These are phyloP conservation scores for Halophytophthora batemanensis DNA, from an alignment of 352 stramenopile genomes.

Conservation along the genomic window DNA sequence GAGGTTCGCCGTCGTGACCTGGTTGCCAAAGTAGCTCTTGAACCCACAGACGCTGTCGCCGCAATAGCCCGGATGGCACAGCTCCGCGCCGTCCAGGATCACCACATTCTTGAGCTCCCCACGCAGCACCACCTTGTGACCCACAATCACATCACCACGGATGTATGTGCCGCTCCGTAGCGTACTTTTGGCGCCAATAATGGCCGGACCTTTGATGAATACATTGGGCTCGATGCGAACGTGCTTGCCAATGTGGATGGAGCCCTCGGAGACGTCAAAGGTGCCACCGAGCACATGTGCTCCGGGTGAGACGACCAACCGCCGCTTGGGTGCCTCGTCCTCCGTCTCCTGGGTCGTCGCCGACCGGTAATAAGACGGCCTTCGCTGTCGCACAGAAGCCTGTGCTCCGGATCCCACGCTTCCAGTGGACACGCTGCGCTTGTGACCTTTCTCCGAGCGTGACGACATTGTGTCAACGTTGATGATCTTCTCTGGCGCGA, in stretches of 20 bases:
- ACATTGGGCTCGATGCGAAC: constrained; percentile 66
- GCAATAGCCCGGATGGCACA: constrained; percentile 73
- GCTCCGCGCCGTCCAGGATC: constrained; percentile 67
- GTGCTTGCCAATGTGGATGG: constrained; percentile 58
- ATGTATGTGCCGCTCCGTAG: constrained; percentile 67
- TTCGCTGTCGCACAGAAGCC: constrained; percentile 21
- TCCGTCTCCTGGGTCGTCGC: constrained; percentile 24
- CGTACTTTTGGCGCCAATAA: constrained; percentile 63
- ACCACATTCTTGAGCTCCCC: constrained; percentile 73
- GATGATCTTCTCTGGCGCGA: constrained; percentile 55
- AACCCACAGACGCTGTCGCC: constrained; percentile 71
- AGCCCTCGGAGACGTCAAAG: constrained; percentile 70
- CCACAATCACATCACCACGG: constrained; percentile 64
- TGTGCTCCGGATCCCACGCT: constrained; percentile 10
- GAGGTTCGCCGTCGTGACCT: constrained; percentile 78
- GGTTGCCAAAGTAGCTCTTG: constrained; percentile 82
- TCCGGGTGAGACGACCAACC: constrained; percentile 45
- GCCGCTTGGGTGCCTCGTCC: constrained; percentile 29
- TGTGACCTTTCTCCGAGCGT: background rate
- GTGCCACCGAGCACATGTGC: constrained; percentile 52
- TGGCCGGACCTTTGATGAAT: constrained; percentile 69
- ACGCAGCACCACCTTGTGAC: constrained; percentile 54
- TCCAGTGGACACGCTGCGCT: constrained; percentile 9
- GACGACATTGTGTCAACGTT: constrained; percentile 31
- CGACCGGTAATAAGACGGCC: constrained; percentile 18